Conservation (phyloP, 768 basidiomycete species). For the Imleria badia region DNA sequence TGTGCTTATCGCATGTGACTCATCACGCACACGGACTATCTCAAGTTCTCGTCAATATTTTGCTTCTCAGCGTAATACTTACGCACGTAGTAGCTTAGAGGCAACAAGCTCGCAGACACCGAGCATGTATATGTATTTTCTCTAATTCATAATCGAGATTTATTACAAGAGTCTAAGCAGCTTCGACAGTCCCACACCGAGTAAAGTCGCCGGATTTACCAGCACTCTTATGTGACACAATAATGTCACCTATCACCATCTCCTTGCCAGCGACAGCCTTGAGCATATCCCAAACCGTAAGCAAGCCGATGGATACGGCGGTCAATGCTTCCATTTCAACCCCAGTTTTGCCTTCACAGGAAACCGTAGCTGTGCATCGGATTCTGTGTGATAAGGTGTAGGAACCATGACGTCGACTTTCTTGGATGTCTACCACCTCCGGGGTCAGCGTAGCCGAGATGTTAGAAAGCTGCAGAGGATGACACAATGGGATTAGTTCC, state of each 20-base stretch:
- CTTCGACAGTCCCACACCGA: constrained; percentile 9
- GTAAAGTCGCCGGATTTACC: constrained; percentile 74
- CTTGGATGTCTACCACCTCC: constrained; percentile 28
- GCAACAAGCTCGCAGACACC: neutral
- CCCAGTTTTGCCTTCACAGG: constrained; percentile 79
- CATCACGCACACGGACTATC: neutral
- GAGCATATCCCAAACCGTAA: constrained; percentile 94
- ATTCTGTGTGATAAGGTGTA: constrained; percentile 44
- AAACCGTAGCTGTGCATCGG: constrained; percentile 63
- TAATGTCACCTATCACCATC: constrained; percentile 73
- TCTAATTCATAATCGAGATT: neutral
- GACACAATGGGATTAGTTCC: constrained; percentile 84
- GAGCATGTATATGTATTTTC: neutral
- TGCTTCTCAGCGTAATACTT: neutral
- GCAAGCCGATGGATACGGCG: constrained; percentile 72
- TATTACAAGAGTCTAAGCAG: neutral
- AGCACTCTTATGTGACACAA: constrained; percentile 66
- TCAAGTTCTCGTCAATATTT: neutral
- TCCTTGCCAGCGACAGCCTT: constrained; percentile 88
- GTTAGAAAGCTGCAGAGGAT: constrained; percentile 74
- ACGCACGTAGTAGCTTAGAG: neutral
- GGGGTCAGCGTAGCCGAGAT: constrained; percentile 62
- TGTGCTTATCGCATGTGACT: neutral
- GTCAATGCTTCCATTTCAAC: constrained; percentile 94
- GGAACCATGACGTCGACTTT: neutral